These are phyloP conservation scores for Mentha longifolia DNA, from an alignment of 257 asterid species.

Conservation along the genomic window DNA sequence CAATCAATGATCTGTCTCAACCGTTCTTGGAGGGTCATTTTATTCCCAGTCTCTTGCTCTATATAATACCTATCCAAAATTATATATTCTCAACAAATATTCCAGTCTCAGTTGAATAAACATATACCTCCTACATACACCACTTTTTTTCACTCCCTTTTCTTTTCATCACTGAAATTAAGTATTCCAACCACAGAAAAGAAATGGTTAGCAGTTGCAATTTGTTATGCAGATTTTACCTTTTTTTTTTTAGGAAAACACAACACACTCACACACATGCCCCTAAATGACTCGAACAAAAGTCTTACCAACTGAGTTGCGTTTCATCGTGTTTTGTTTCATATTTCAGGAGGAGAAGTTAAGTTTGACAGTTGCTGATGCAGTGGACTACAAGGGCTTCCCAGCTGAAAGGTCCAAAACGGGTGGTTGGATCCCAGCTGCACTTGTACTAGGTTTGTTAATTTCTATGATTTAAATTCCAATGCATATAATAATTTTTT, in stretches of 20 bases:
- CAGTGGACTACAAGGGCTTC: conserved; percentile 76
- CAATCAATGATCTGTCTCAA: conserved; percentile 44
- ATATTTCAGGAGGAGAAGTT: conserved; percentile 52
- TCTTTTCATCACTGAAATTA: neutral
- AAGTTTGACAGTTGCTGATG: conserved; percentile 61
- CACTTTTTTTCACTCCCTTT: too few relatives aligned
- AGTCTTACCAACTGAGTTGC: too few relatives aligned
- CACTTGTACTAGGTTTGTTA: conserved; percentile 78
- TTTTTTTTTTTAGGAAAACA: too few relatives aligned
- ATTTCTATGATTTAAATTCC: too few relatives aligned
- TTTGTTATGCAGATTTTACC: too few relatives aligned
- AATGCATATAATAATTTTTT: neutral
- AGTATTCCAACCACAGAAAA: neutral
- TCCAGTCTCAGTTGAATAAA: conserved; percentile 32
- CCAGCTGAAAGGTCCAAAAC: conserved; percentile 80
- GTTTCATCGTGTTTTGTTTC: neutral
- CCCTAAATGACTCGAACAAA: too few relatives aligned
- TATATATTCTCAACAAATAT: conserved; percentile 30
- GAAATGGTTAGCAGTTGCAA: conserved; percentile 42
- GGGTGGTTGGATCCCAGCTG: conserved; percentile 95
- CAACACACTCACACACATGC: too few relatives aligned
- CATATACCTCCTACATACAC: neutral
- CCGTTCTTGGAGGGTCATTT: conserved; percentile 49
- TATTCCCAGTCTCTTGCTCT: conserved; percentile 39
- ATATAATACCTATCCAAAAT: conserved; percentile 47